phyloP scores from a whole-genome alignment of 1,139 yeast genomes.

The Scheffersomyces insectosa region DNA sequence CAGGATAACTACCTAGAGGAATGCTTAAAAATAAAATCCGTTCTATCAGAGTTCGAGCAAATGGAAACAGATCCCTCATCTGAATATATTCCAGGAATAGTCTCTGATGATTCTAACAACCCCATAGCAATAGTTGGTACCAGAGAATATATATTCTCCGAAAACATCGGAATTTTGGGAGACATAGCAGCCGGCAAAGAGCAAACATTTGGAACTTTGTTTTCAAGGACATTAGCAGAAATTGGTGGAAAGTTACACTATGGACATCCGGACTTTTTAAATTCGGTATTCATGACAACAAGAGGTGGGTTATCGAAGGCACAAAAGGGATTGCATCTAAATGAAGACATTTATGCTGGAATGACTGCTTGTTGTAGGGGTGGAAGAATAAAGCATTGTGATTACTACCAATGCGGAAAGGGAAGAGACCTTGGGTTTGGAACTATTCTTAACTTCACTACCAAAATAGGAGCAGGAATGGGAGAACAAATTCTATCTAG shows the following conservation, averaged over 20 bases:
- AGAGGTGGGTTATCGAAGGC: conserved; percentile 92
- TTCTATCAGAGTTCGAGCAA: conserved; percentile 80
- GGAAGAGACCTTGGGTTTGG: conserved; percentile 89
- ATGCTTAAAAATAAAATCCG: conserved; percentile 76
- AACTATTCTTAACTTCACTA: conserved; percentile 79
- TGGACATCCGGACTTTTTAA: conserved; percentile 89
- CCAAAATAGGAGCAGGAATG: conserved; percentile 94
- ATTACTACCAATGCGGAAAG: conserved; percentile 87
- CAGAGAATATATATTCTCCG: conserved; percentile 84
- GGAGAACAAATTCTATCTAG: conserved; percentile 87
- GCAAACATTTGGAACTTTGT: conserved; percentile 88
- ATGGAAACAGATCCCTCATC: conserved; percentile 30
- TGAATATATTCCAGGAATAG: conserved; percentile 50
- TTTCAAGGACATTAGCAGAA: conserved; percentile 81
- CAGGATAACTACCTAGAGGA: conserved; percentile 88
- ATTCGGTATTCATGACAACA: conserved; percentile 84
- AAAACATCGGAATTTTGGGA: conserved; percentile 81
- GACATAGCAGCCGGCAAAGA: conserved; percentile 95
- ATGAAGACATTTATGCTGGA: conserved; percentile 92
- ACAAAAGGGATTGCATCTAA: conserved; percentile 80
- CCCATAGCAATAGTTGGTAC: conserved; percentile 90
- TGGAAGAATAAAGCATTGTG: conserved; percentile 85
- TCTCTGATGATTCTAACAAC: conserved; percentile 22
- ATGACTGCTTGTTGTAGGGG: conserved; percentile 82
- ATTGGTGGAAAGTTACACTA: conserved; percentile 88